These are phyloP conservation scores for Elsinoe australis DNA, from an alignment of 2,329 filamentous ascomycete species.

Conservation along the genomic window DNA sequence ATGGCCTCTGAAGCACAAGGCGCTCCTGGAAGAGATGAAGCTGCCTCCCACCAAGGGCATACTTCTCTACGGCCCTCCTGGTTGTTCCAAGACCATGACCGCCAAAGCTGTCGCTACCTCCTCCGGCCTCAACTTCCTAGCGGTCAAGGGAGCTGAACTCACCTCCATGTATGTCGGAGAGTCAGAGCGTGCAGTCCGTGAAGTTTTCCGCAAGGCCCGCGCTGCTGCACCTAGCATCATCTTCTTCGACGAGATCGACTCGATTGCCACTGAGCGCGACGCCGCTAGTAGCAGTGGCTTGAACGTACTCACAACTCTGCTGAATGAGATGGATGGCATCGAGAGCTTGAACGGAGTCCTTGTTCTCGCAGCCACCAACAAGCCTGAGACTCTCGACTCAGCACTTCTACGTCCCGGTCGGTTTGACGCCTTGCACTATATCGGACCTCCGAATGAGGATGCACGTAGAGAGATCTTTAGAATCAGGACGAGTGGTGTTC, in stretches of 20 bases:
- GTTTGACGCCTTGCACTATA: constrained; percentile 78
- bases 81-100: constrained; percentile 88
- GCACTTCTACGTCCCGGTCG: constrained; percentile 79
- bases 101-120: constrained; percentile 88
- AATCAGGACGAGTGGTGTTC: constrained; percentile 56
- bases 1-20: constrained; percentile 50
- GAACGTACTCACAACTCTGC: constrained; percentile 78
- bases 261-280: constrained; percentile 57
- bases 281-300: constrained; percentile 49
- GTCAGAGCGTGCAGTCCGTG: constrained; percentile 76
- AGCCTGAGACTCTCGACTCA: constrained; percentile 75
- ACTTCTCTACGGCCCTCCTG: constrained; percentile 83
- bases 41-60: constrained; percentile 67
- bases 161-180: constrained; percentile 97
- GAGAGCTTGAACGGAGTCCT: constrained; percentile 75
- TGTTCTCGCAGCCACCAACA: constrained; percentile 85
- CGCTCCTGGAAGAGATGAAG: constrained; percentile 44
- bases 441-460: constrained; percentile 66
- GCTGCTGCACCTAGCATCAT: constrained; percentile 86
- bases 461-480: constrained; percentile 70
- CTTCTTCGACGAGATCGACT: constrained; percentile 95
- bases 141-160: constrained; percentile 86
- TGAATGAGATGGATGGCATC: constrained; percentile 95
- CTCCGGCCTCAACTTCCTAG: constrained; percentile 85
- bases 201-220: constrained; percentile 76